phyloP scores from a whole-genome alignment of 495 filamentous ascomycete species.

The Annulohypoxylon bovei region DNA sequence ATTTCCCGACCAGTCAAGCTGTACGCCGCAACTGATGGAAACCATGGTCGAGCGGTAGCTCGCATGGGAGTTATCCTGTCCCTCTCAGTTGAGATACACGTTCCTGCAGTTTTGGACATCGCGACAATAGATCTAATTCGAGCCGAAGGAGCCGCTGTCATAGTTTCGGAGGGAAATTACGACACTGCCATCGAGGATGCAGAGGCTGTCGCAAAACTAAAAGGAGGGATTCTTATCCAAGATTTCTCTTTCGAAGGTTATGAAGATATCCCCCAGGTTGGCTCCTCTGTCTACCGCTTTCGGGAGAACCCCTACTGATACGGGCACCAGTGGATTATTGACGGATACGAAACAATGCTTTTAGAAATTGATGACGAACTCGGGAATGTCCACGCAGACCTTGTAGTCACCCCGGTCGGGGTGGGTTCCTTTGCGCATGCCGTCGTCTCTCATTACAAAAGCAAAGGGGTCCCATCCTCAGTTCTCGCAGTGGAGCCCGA shows the following conservation, averaged over 20 bases:
- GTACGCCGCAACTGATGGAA: conserved; percentile 69
- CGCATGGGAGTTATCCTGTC: conserved; percentile 68
- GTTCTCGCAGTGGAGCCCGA: neutral
- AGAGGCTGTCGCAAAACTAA: conserved; percentile 44
- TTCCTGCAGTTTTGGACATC: conserved; percentile 63
- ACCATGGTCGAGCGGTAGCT: conserved; percentile 76
- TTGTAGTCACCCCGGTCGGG: neutral
- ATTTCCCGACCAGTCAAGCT: conserved; percentile 45
- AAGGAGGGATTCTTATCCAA: conserved; percentile 65
- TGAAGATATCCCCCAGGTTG: conserved; percentile 65
- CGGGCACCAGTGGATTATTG: neutral
- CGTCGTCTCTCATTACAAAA: conserved; percentile 4
- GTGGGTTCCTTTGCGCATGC: conserved; percentile 3
- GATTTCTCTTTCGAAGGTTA: conserved; percentile 72
- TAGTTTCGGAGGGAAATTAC: conserved; percentile 65
- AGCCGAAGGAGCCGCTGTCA: conserved; percentile 66
- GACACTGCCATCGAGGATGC: conserved; percentile 65
- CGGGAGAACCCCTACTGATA: neutral
- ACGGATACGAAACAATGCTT: conserved; percentile 1
- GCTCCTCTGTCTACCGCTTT: neutral
- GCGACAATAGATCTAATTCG: conserved; percentile 63
- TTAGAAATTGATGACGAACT: neutral
- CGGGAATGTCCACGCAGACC: neutral
- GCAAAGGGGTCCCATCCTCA: neutral
- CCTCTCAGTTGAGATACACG: conserved; percentile 63